Evolutionary conservation across 2,329 filamentous ascomycete genomes (phyloP), one percentile per base, ranked within the genome.

Genomic region (Ampelomyces quisqualis): DNA sequence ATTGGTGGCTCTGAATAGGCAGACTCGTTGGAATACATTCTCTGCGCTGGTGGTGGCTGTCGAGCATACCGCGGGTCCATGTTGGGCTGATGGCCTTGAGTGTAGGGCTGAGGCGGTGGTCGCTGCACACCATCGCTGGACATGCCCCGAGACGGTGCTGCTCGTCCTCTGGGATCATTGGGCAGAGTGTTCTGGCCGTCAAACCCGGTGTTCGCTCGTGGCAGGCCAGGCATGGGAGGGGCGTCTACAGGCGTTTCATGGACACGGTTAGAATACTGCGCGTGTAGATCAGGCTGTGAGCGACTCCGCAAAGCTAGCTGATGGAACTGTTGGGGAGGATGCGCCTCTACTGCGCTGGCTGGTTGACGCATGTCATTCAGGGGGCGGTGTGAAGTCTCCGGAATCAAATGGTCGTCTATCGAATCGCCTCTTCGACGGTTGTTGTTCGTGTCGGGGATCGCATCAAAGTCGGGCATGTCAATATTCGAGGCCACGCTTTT

Each of bases 171-270:
- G 5, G 59, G 58, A 19, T 55, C 61, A 38, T 38, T 52, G 18
- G 64, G 57, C 17, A 61, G 34, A 7, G 61, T 58, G 40, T 47
- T 52, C 4, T 47, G 34, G 10, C 37, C 46, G 41, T 54, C 50
- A 18, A 62, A 59, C 4, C 54, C 39, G 69, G 76, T 58, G 75
- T 69, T 27, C 70, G 52, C 58, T 34, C 55, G 73, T 8, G 82
- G 81, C 20, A 83, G 67, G 2, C 74, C 71, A 11, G 65, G 65
- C 26, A 69, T 49, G 1, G 58, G 56, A 15, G 80, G 80, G 14
- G 75, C 73, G 53, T 87, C 82, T 18, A 72, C 77, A 2, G 80
- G 82, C 77, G 90, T 85, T 57, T 89, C 87, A 52, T 89, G 89
- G 1, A 86, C 77, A 8, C 40, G 47, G 29, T 59, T 55, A 11